These are phyloP conservation scores for Adansonia digitata DNA, from an alignment of 345 rosid genomes.

Conservation along the genomic window DNA sequence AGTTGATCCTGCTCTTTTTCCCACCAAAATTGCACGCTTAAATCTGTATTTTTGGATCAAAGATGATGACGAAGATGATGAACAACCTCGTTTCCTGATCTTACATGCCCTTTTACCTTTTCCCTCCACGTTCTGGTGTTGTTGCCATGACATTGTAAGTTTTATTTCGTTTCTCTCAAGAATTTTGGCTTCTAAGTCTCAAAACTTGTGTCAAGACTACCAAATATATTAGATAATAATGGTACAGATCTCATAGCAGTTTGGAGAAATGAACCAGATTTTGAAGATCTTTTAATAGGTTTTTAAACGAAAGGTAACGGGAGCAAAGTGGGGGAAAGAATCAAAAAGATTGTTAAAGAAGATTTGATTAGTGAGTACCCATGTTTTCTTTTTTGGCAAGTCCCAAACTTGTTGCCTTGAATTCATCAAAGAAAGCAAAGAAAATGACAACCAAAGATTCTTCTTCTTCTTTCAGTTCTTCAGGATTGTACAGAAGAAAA, in stretches of 20 bases:
- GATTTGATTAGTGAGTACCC: neutral
- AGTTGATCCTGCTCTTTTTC: slow-evolving; percentile 53
- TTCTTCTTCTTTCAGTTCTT: slow-evolving; percentile 5
- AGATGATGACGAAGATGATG: slow-evolving; percentile 84
- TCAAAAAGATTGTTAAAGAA: too few species aligned
- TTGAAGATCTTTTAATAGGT: neutral
- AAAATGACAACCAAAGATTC: slow-evolving; percentile 33
- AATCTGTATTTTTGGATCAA: slow-evolving; percentile 58
- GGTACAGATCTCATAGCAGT: too few species aligned
- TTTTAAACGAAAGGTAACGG: too few species aligned
- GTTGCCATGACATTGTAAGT: slow-evolving; percentile 30
- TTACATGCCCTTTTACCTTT: slow-evolving; percentile 44
- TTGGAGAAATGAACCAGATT: too few species aligned
- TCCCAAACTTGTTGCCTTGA: slow-evolving; percentile 39
- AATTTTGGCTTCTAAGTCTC: neutral
- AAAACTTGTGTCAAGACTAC: neutral
- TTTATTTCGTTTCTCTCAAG: neutral
- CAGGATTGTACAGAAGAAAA: neutral
- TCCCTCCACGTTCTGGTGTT: slow-evolving; percentile 27
- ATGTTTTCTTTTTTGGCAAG: slow-evolving; percentile 17
- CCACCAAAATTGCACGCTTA: slow-evolving; percentile 72
- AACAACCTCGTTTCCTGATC: slow-evolving; percentile 85
- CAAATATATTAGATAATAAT: too few species aligned
- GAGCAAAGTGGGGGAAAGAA: too few species aligned
- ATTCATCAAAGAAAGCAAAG: slow-evolving; percentile 36